A percentile compares a stretch with the other conserved stretches of the same genome.
These are phyloP conservation scores for Aspergillus pseudoterreus DNA, from an alignment of 2,329 filamentous ascomycete genomes.

Conservation along the genomic window DNA sequence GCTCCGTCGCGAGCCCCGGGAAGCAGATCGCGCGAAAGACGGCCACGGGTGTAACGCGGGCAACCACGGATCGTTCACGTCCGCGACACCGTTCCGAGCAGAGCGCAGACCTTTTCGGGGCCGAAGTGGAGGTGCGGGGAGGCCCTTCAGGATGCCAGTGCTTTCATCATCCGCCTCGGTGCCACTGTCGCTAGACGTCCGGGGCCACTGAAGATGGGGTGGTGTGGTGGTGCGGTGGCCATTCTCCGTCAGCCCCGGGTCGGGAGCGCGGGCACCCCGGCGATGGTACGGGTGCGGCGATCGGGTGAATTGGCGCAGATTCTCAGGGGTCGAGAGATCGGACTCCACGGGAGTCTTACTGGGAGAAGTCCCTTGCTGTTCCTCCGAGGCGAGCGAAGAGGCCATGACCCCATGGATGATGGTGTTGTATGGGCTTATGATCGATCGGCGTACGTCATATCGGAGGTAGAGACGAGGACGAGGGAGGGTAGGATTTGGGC, in stretches of 20 bases:
- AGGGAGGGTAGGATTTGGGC: not conserved
- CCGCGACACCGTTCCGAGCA: constrained; percentile 18
- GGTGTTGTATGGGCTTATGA: constrained; percentile 14
- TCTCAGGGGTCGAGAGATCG: constrained; percentile 16
- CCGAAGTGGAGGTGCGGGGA: constrained; percentile 72
- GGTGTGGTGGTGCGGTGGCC: constrained; percentile 28
- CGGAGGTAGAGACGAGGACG: constrained; percentile 12
- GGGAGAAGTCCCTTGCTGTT: constrained; percentile 21
- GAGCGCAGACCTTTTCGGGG: constrained; percentile 72
- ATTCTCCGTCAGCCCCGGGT: constrained; percentile 45
- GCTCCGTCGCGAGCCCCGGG: constrained; percentile 27
- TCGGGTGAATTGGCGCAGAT: constrained; percentile 53
- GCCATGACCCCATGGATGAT: constrained; percentile 31
- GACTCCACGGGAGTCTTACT: constrained; percentile 15
- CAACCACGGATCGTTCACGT: constrained; percentile 28
- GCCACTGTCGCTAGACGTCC: constrained; percentile 77
- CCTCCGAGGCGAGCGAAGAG: constrained; percentile 27
- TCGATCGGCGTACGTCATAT: constrained; percentile 27
- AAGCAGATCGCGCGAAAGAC: constrained; percentile 26
- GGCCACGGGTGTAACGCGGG: constrained; percentile 29
- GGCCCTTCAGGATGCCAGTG: constrained; percentile 67
- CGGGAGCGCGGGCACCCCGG: constrained; percentile 54
- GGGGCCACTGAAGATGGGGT: constrained; percentile 48
- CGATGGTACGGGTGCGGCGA: constrained; percentile 67
- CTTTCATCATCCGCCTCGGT: constrained; percentile 95